A percentile compares a stretch with the other conserved stretches of the same genome.
phyloP scores from a whole-genome alignment of 1,139 yeast species.

The Yamadazyma triangularis region DNA sequence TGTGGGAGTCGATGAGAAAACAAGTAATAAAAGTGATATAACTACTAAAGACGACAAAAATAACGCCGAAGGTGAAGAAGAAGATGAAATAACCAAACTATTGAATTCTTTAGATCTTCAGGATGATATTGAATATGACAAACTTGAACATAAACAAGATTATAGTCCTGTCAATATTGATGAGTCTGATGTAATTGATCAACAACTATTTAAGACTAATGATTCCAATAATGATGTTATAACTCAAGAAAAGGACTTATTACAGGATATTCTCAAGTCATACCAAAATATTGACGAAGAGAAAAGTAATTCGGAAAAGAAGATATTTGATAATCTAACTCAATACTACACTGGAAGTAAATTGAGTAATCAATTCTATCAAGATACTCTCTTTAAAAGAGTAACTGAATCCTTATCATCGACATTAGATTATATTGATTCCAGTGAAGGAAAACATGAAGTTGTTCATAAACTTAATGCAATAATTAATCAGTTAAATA shows the following conservation, averaged over 20 bases:
- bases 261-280: conserved; percentile 20
- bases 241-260: conserved; percentile 10
- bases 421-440: conserved; percentile 18
- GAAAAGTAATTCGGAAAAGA: background rate
- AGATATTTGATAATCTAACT: background rate
- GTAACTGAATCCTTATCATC: conserved; percentile 20
- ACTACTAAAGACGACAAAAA: conserved; percentile 1
- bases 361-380: conserved; percentile 13
- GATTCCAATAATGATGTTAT: conserved; percentile 8
- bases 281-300: conserved; percentile 9
- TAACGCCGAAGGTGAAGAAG: background rate
- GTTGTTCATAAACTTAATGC: conserved; percentile 7
- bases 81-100: conserved; percentile 4
- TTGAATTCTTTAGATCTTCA: conserved; percentile 8
- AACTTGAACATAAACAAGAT: conserved; percentile 2
- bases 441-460: conserved; percentile 4
- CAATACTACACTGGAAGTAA: background rate
- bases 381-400: conserved; percentile 13
- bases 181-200: conserved; percentile 11
- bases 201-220: conserved; percentile 1
- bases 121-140: conserved; percentile 1
- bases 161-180: conserved; percentile 11
- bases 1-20: conserved; percentile 1
- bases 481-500: background rate
- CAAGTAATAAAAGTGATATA: conserved; percentile 1